Conservation (phyloP, 495 filamentous ascomycete species). For the Cercophora samala region DNA sequence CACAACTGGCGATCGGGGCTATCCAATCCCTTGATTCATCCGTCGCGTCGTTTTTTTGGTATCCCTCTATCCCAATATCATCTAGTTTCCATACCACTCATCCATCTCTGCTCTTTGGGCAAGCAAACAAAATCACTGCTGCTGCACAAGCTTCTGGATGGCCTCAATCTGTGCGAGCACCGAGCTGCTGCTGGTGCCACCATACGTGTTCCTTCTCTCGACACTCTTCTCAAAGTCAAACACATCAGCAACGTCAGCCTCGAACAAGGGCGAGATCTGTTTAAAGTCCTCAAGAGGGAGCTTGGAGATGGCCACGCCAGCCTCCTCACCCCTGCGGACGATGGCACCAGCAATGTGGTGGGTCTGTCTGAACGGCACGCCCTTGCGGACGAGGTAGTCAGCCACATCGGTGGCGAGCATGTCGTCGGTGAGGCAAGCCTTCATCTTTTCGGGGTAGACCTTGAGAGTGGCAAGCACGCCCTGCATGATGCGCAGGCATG, state of each 20-base stretch:
- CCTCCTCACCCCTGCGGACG: slow-evolving; percentile 65
- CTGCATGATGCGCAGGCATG: slow-evolving; percentile 83
- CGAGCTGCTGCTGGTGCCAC: slow-evolving; percentile 72
- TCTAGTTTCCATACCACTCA: not conserved
- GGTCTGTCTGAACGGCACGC: slow-evolving; percentile 77
- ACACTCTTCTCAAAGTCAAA: slow-evolving; percentile 88
- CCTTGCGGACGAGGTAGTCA: slow-evolving; percentile 88
- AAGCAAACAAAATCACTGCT: slow-evolving; percentile 2
- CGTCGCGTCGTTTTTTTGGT: not conserved
- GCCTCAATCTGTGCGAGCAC: slow-evolving; percentile 70
- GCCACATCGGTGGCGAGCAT: slow-evolving; percentile 84
- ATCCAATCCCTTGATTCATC: not conserved
- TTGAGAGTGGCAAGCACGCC: slow-evolving; percentile 74
- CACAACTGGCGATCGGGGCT: not conserved
- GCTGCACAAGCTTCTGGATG: slow-evolving; percentile 18
- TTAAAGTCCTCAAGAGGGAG: slow-evolving; percentile 65
- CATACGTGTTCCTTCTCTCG: slow-evolving; percentile 75
- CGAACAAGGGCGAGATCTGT: slow-evolving; percentile 71
- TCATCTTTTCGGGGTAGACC: slow-evolving; percentile 72
- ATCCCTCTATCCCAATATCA: not conserved
- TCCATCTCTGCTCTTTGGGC: not conserved
- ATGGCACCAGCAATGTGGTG: slow-evolving; percentile 86
- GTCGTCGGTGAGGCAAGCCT: slow-evolving; percentile 60
- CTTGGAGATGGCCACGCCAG: slow-evolving; percentile 70
- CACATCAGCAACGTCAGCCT: slow-evolving; percentile 64